A percentile compares a stretch with the other conserved stretches of the same genome.
These are phyloP conservation scores for Aspergillus conjunctus DNA, from an alignment of 495 filamentous ascomycete species.

Conservation along the genomic window DNA sequence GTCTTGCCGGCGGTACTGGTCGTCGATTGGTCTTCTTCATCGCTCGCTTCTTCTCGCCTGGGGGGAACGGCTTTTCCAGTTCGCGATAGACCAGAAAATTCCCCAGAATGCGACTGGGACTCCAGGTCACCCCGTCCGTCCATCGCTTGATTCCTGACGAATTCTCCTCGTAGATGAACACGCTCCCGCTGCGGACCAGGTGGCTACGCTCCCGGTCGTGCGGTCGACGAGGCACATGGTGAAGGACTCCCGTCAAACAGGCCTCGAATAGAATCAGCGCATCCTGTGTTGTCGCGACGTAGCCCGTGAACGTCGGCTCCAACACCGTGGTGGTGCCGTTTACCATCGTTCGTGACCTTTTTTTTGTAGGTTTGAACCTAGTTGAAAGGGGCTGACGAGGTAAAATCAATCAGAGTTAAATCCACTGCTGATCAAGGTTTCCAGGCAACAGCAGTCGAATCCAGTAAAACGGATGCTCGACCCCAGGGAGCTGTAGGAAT, in stretches of 20 bases:
- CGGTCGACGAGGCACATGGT: conserved; percentile 77
- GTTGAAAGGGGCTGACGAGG: conserved; percentile 23
- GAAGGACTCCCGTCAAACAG: conserved; percentile 65
- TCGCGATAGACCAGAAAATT: conserved; percentile 93
- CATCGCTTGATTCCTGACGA: conserved; percentile 89
- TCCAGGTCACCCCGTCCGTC: conserved; percentile 91
- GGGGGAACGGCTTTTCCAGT: conserved; percentile 75
- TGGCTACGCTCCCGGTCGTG: conserved; percentile 76
- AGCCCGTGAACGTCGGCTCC: conserved; percentile 64
- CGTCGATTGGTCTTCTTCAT: conserved; percentile 67
- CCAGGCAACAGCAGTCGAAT: conserved; percentile 5
- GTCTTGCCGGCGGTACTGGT: conserved; percentile 39
- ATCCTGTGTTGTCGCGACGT: conserved; percentile 71
- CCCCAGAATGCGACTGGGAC: conserved; percentile 82
- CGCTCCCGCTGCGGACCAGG: conserved; percentile 77
- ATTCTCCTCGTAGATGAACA: conserved; percentile 90
- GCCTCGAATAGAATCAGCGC: conserved; percentile 76
- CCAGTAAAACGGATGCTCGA: neutral
- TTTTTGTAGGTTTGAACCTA: conserved; percentile 30
- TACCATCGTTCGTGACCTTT: conserved; percentile 40
- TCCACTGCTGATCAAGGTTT: conserved; percentile 28
- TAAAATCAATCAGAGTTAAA: conserved; percentile 28
- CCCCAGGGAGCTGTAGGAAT: neutral
- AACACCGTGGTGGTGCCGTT: conserved; percentile 49
- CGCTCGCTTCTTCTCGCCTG: conserved; percentile 86